Evolutionary conservation across 208 protist genomes (phyloP).

Genomic region (Herpetomonas samuelpessoai): DNA sequence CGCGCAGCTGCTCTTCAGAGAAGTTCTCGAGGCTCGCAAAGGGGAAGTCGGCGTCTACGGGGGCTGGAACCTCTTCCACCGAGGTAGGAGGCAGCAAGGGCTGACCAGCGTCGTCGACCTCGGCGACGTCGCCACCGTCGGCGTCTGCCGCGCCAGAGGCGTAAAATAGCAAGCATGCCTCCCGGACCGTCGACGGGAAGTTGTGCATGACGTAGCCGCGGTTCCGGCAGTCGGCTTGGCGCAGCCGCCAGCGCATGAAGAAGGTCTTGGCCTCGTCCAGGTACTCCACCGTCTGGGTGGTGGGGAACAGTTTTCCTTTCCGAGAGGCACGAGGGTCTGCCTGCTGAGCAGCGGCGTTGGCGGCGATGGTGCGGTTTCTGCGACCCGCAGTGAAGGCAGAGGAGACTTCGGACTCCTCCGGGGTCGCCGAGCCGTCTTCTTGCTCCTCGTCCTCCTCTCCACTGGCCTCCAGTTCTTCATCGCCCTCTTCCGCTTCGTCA

Average conservation of each 20-base stretch:
- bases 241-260: constrained; percentile 85
- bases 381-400: background rate
- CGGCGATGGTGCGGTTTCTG: too few relatives aligned
- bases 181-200: constrained; percentile 79
- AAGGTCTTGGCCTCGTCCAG: constrained; percentile 74
- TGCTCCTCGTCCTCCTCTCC: constrained; percentile 9
- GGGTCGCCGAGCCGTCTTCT: constrained; percentile 1
- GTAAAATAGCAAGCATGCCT: constrained; percentile 82
- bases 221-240: constrained; percentile 72
- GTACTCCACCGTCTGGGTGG: constrained; percentile 29
- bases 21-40: constrained; percentile 41
- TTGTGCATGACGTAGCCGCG: constrained; percentile 90
- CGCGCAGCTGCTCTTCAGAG: constrained; percentile 38
- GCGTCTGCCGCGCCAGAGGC: constrained; percentile 31
- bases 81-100: constrained; percentile 15
- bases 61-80: constrained; percentile 31
- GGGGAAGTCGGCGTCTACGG: constrained; percentile 59
- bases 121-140: constrained; percentile 22
- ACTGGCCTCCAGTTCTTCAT: constrained; percentile 12
- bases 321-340: too few relatives aligned
- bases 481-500: constrained; percentile 11
- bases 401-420: constrained; percentile 6
- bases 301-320: background rate
- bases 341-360: background rate
- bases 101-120: constrained; percentile 1